phyloP scores from a whole-genome alignment of 805 yeast genomes.

The Teunomyces stri region DNA sequence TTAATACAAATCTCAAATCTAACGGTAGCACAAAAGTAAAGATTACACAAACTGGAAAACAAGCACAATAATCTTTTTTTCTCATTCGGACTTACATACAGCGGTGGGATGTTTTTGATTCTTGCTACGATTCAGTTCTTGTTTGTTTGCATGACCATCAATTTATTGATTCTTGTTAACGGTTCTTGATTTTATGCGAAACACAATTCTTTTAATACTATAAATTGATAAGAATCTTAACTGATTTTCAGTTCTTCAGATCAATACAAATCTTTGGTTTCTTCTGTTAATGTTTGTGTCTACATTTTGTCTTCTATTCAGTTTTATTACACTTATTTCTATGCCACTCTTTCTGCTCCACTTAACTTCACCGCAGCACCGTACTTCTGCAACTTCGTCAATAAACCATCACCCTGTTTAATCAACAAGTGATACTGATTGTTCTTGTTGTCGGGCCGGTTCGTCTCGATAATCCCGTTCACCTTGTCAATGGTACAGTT shows the following conservation, averaged over 20 bases:
- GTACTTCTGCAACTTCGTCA: constrained; percentile 93
- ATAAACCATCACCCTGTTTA: constrained; percentile 87
- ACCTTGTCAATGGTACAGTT: constrained; percentile 96
- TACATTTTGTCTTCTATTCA: not conserved
- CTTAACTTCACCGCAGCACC: constrained; percentile 96
- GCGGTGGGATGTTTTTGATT: too few species aligned
- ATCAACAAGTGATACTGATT: constrained; percentile 86
- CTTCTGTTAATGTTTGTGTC: too few species aligned
- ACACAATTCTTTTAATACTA: too few species aligned
- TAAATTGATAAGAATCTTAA: too few species aligned
- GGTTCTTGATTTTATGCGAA: too few species aligned
- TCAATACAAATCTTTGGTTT: too few species aligned
- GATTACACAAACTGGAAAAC: not conserved
- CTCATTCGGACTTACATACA: not conserved
- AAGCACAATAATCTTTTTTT: not conserved
- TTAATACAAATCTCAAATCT: not conserved
- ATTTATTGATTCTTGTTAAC: too few species aligned
- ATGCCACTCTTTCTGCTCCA: constrained; percentile 72
- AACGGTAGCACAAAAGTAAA: not conserved
- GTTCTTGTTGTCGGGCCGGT: constrained; percentile 94
- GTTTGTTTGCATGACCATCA: too few species aligned
- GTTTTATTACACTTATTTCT: constrained; percentile 4
- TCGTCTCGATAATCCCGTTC: constrained; percentile 91
- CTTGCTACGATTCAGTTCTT: too few species aligned
- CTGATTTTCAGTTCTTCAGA: too few species aligned